Evolutionary conservation across 2,329 filamentous ascomycete species (phyloP).

Genomic region (Rachicladosporium sp.): DNA sequence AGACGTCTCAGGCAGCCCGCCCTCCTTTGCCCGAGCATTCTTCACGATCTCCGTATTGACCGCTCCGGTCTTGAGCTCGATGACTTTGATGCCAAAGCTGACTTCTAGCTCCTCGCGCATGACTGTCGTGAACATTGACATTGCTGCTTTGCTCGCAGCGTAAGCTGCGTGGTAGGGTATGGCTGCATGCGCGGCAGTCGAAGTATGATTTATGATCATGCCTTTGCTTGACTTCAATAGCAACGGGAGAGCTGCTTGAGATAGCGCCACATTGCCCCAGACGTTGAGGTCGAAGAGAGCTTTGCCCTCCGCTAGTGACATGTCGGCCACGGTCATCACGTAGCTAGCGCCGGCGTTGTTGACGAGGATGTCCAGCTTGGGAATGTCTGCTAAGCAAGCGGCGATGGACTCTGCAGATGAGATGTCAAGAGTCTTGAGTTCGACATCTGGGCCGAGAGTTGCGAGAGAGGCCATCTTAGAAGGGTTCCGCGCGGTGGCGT

Average conservation of each 20-base stretch:
- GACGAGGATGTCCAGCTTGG: conserved; percentile 31
- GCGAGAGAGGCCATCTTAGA: conserved; percentile 18
- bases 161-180: conserved; percentile 24
- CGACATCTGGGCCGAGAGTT: not conserved
- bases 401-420: conserved; percentile 19
- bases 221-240: conserved; percentile 25
- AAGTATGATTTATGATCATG: conserved; percentile 28
- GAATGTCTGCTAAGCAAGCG: conserved; percentile 16
- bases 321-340: conserved; percentile 19
- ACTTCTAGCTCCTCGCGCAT: conserved; percentile 14
- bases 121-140: conserved; percentile 8
- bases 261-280: conserved; percentile 17
- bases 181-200: conserved; percentile 16
- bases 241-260: conserved; percentile 20
- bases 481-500: conserved; percentile 7
- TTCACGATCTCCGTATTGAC: conserved; percentile 10
- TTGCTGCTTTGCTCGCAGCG: conserved; percentile 17
- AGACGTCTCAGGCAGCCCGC: conserved; percentile 14
- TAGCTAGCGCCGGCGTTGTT: conserved; percentile 36
- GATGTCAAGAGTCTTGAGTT: conserved; percentile 19
- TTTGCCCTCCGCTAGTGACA: conserved; percentile 13
- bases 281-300: conserved; percentile 24
- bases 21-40: conserved; percentile 4
- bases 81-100: conserved; percentile 11
- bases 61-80: conserved; percentile 12